These are phyloP conservation scores for Pichia phayaonensis DNA, from an alignment of 805 yeast species.

Conservation along the genomic window DNA sequence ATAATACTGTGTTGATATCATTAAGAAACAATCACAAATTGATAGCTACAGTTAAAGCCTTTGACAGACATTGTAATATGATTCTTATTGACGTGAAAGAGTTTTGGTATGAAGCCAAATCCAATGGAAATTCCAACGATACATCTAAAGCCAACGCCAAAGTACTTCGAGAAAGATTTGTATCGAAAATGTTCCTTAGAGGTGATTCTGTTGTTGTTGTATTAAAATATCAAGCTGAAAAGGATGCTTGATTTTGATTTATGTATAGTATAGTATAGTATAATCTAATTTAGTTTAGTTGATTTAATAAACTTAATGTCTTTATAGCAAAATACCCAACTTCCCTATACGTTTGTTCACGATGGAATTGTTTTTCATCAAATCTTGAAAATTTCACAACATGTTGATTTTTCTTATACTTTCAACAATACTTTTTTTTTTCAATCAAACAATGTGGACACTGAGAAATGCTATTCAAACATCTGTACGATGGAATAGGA, in stretches of 20 bases:
- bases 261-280: neutral
- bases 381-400: too few species aligned
- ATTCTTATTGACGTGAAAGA: conserved; percentile 89
- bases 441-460: neutral
- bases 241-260: neutral
- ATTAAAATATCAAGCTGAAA: conserved; percentile 26
- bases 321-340: too few species aligned
- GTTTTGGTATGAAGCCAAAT: conserved; percentile 35
- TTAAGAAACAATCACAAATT: conserved; percentile 90
- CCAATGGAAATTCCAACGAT: neutral
- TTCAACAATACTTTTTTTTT: too few species aligned
- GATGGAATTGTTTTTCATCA: too few species aligned
- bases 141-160: conserved; percentile 32
- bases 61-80: conserved; percentile 94
- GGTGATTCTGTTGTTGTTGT: conserved; percentile 94
- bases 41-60: conserved; percentile 84
- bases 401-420: too few species aligned
- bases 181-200: conserved; percentile 82
- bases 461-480: neutral
- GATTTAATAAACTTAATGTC: too few species aligned
- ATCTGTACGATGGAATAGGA: neutral
- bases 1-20: conserved; percentile 72
- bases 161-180: conserved; percentile 60
- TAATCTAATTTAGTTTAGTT: too few species aligned
- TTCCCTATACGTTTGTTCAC: too few species aligned